These are phyloP conservation scores for Pseudogymnoascus sp. DNA, from an alignment of 2,329 filamentous ascomycete species.

Conservation along the genomic window DNA sequence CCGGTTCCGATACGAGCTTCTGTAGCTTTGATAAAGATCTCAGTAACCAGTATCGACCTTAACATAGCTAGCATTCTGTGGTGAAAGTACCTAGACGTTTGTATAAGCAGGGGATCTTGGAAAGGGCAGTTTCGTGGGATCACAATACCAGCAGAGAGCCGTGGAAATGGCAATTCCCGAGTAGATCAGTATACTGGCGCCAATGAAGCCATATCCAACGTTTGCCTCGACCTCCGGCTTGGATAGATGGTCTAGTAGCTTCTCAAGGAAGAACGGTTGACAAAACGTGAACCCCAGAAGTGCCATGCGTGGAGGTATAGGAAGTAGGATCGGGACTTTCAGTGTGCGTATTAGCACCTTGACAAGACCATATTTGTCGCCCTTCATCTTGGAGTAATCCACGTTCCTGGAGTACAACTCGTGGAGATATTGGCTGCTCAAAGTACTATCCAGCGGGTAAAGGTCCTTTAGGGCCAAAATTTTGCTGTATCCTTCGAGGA, in stretches of 20 bases:
- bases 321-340: conserved; percentile 22
- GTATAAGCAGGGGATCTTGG: conserved; percentile 12
- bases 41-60: conserved; percentile 10
- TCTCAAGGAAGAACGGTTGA: conserved; percentile 40
- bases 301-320: conserved; percentile 31
- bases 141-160: conserved; percentile 14
- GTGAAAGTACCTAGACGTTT: not conserved
- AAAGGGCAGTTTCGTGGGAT: not conserved
- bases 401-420: conserved; percentile 14
- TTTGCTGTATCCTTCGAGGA: conserved; percentile 23
- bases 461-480: conserved; percentile 24
- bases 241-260: conserved; percentile 28
- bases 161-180: conserved; percentile 34
- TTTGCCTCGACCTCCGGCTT: conserved; percentile 20
- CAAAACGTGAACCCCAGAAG: conserved; percentile 37
- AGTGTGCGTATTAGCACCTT: conserved; percentile 25
- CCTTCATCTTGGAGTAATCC: conserved; percentile 13
- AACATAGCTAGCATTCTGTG: conserved; percentile 12
- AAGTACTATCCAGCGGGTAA: conserved; percentile 22
- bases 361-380: conserved; percentile 15
- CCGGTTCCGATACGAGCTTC: conserved; percentile 13
- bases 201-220: conserved; percentile 35
- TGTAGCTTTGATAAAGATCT: conserved; percentile 12
- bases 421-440: conserved; percentile 19
- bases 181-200: conserved; percentile 35